Evolutionary conservation across 2,329 filamentous ascomycete genomes (phyloP), one percentile per base, ranked within the genome.

Genomic region (Fusarium xyrophilum): DNA sequence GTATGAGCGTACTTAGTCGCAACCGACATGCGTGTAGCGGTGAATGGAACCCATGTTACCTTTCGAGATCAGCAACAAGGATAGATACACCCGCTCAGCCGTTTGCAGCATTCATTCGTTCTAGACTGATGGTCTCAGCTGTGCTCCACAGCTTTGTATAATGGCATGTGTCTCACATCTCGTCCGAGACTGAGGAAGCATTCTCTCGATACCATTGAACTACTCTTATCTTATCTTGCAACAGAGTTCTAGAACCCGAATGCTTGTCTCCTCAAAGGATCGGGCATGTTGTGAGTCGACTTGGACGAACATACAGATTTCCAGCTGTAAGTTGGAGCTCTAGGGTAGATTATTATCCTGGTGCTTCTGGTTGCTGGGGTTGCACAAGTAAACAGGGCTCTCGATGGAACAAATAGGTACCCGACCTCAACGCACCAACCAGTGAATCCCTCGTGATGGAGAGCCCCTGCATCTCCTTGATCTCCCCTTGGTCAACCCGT

Each of bases 351-450:
- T 6, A 25, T 4, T 13, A 44, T 27, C 42, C 42, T 27, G 23
- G 42, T 9, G 23, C 15, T 35, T 17, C 30, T 68, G 61, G 66
- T 69, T 69, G 66, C 66, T 48, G 62, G 51, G 66, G 63, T 65
- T 65, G 39, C 66, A 39, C 47, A 50, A 42, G 52, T 55, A 50
- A 59, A 57, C 54, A 62, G 35, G 50, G 52, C n/a, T 28, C 23
- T 50, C 40, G 28, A 51, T 46, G 48, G 21, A 40, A 44, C 52
- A 62, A 57, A 50, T 32, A 32, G 30, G 30, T 61, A 57, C 13
- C 40, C 36, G 55, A 50, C 36, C 47, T 47, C 30, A 28, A 23
- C 38, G 35, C 28, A 57, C 38, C 50, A 63, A 32, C 53, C 46
- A 63, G 51, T 47, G 44, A 54, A 60, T 60, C 48, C 40, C 63